phyloP scores from a whole-genome alignment of 345 rosid genomes.

The Combretum micranthum region DNA sequence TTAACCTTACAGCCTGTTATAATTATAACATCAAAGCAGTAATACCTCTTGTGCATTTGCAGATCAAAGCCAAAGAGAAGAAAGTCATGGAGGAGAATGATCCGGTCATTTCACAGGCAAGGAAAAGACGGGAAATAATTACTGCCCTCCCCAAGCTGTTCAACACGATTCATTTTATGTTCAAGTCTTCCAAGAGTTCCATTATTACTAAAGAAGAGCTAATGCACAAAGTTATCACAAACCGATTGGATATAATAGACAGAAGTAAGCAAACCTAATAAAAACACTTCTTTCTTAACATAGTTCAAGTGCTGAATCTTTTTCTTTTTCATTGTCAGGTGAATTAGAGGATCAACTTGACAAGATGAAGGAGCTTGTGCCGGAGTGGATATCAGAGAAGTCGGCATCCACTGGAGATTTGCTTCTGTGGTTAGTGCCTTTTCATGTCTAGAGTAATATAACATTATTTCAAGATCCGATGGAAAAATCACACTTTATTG shows the following conservation, averaged over 20 bases:
- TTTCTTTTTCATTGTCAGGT: constrained; percentile 25
- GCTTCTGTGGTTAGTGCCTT: constrained; percentile 50
- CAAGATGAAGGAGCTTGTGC: constrained; percentile 67
- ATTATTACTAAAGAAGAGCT: constrained; percentile 11
- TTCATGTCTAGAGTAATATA: neutral
- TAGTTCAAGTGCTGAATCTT: constrained; percentile 8
- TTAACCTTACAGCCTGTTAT: too few relatives aligned
- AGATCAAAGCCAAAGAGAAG: constrained; percentile 2
- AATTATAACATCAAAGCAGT: too few relatives aligned
- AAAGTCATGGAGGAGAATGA: constrained; percentile 4
- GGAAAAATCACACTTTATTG: too few relatives aligned
- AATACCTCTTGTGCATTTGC: neutral
- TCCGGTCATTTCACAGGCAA: constrained; percentile 6
- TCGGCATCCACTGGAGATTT: constrained; percentile 51
- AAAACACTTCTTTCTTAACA: neutral
- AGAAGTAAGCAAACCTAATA: constrained; percentile 39
- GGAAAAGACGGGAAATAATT: constrained; percentile 9
- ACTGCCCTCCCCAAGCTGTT: constrained; percentile 11
- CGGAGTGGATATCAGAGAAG: constrained; percentile 82
- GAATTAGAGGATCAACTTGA: constrained; percentile 78
- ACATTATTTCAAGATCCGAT: too few relatives aligned
- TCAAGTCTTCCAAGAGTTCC: constrained; percentile 1
- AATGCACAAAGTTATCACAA: constrained; percentile 9
- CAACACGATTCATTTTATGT: constrained; percentile 10
- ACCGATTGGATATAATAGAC: constrained; percentile 45